Evolutionary conservation across 768 basidiomycete species (phyloP), one percentile per base, ranked within the genome.

Genomic region (Pleurotus salmoneostramineus): DNA sequence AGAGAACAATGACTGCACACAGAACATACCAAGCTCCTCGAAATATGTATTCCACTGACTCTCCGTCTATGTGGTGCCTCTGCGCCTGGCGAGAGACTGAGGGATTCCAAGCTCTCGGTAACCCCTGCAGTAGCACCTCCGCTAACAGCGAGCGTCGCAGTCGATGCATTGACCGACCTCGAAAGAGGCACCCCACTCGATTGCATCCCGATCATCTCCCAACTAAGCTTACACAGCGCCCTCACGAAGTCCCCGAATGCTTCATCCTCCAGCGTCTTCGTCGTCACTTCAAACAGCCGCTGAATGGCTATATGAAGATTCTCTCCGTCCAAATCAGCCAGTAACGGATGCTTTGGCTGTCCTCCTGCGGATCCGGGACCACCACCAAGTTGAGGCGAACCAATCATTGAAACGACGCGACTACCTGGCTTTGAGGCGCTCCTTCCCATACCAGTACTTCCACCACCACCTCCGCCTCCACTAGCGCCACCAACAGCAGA

Each of bases 171-270:
- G 21, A 27, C 21, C 2, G 44, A 45, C 10, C 14, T 6, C 44
- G 44, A 10, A 10, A 17, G 17, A 11, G n/a, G 17, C 11, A 27
- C 60, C 15, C 69, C 73, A 49, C 77, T 80, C 3, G 82, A 83
- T 70, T 93, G 88, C 85, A 97, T 88, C 37, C 89, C 88, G 15
- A 98, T 84, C 95, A 98, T 98, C 71, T 95, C 94, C 7, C 84
- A 79, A 66, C 93, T 96, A 27, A 98, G 74, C 64, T 83, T 87
- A 69, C 93, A 95, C 51, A 98, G 70, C 2, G 95, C 91, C 54
- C 77, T 72, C 33, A 80, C 68, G 61, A 98, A 98, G 61, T 86
- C 80, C 48, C 77, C 79, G 72, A 95, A 98, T 3, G 94, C 90
- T 0, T 68, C 64, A 65, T 97, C 93, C 58, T 95, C 91, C 60